A percentile compares a stretch with the other conserved stretches of the same genome.
Evolutionary conservation across 2,329 filamentous ascomycete species (phyloP).

Genomic region (Fusarium drepaniforme): DNA sequence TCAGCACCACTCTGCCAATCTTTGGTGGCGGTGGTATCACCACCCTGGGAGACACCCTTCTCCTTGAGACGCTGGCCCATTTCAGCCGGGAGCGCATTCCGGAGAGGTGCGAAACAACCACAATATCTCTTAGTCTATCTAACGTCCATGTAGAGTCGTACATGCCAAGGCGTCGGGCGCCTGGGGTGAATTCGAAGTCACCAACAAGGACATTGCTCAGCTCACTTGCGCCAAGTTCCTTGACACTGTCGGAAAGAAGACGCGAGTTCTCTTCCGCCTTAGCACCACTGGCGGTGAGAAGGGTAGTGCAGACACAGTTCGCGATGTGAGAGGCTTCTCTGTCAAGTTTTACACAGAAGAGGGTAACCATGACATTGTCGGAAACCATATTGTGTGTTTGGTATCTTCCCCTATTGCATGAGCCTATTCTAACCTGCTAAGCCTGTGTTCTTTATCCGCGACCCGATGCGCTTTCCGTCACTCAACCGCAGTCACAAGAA

Average conservation of each 20-base stretch:
- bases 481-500: conserved; percentile 86
- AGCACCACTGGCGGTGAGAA: conserved; percentile 77
- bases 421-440: not conserved
- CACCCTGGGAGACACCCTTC: not conserved
- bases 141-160: conserved; percentile 37
- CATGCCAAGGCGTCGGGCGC: conserved; percentile 55
- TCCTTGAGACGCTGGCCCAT: not conserved
- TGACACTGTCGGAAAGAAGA: conserved; percentile 64
- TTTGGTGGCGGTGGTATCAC: not conserved
- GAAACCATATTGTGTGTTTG: not conserved
- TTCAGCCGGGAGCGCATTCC: not conserved
- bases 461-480: conserved; percentile 80
- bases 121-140: not conserved
- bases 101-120: not conserved
- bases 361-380: conserved; percentile 52
- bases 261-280: conserved; percentile 72
- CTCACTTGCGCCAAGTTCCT: conserved; percentile 66
- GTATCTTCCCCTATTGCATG: not conserved
- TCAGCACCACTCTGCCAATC: not conserved
- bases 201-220: conserved; percentile 62
- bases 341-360: conserved; percentile 71
- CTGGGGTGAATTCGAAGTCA: conserved; percentile 69
- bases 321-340: conserved; percentile 78
- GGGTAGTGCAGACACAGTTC: conserved; percentile 74
- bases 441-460: conserved; percentile 81